These are phyloP conservation scores for Chlorella sorokiniana DNA, from an alignment of 139 green algal species.

Conservation along the genomic window DNA sequence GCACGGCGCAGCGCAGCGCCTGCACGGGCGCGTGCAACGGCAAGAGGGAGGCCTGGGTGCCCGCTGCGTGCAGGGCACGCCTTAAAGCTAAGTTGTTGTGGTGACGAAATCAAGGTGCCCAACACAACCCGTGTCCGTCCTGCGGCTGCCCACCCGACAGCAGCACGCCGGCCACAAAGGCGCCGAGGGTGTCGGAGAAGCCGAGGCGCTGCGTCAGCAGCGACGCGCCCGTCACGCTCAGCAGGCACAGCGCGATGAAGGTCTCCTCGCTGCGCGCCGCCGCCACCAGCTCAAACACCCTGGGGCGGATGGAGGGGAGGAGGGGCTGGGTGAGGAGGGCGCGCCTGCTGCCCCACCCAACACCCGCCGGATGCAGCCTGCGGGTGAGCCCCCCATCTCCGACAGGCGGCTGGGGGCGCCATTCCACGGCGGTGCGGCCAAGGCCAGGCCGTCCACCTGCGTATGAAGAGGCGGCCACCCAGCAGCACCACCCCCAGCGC, in stretches of 20 bases:
- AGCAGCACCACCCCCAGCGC: constrained; percentile 85
- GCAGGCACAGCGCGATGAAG: constrained; percentile 94
- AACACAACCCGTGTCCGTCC: neutral
- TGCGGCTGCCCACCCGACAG: constrained; percentile 50
- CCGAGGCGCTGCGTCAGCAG: constrained; percentile 85
- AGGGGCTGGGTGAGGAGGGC: neutral
- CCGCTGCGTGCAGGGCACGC: too few species aligned
- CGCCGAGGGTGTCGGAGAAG: constrained; percentile 91
- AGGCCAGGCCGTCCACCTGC: too few species aligned
- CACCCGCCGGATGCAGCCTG: neutral
- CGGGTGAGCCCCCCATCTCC: neutral
- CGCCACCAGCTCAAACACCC: constrained; percentile 77
- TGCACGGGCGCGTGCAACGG: neutral
- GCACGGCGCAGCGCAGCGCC: neutral
- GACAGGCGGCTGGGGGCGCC: constrained; percentile 25
- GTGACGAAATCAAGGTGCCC: too few species aligned
- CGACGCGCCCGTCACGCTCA: constrained; percentile 87
- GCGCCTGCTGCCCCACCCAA: neutral
- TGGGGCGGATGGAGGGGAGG: neutral
- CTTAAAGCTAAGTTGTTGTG: too few species aligned
- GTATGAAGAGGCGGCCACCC: constrained; percentile 81
- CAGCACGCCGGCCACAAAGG: constrained; percentile 90
- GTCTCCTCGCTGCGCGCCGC: constrained; percentile 78
- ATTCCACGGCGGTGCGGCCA: too few species aligned
- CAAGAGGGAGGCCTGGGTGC: too few species aligned